Percentiles rank a stretch among this genome's conserved stretches.
These are phyloP conservation scores for Diaporthe capsici DNA, from an alignment of 2,329 filamentous ascomycete species.

Conservation along the genomic window DNA sequence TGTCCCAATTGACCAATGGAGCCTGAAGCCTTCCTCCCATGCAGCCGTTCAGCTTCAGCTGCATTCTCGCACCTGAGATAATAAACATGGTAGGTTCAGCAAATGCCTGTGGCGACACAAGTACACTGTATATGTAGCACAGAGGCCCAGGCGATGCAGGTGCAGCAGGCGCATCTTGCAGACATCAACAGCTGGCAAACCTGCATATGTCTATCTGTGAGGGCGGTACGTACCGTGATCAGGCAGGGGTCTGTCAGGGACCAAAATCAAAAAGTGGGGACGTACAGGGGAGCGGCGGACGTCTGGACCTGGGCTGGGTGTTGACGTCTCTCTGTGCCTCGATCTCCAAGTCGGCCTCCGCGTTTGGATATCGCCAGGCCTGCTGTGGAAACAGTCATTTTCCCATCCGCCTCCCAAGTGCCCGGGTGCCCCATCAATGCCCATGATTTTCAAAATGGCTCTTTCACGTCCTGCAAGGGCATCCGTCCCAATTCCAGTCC, in stretches of 20 bases:
- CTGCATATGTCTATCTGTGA: not conserved
- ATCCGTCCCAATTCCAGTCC: not conserved
- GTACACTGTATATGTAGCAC: not conserved
- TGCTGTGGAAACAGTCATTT: conserved; percentile 14
- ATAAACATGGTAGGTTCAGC: not conserved
- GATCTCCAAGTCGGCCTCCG: conserved; percentile 24
- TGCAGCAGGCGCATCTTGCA: not conserved
- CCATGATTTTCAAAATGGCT: not conserved
- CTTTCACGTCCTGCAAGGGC: not conserved
- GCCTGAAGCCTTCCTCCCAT: not conserved
- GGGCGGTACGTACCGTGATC: not conserved
- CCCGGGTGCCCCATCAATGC: not conserved
- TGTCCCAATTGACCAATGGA: not conserved
- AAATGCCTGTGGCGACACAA: too few relatives aligned
- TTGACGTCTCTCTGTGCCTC: conserved; percentile 18
- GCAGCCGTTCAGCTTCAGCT: too few relatives aligned
- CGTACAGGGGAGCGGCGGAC: not conserved
- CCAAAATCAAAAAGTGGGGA: conserved; percentile 15
- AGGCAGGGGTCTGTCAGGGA: conserved; percentile 21
- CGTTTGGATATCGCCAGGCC: conserved; percentile 29
- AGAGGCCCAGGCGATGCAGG: not conserved
- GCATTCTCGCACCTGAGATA: too few relatives aligned
- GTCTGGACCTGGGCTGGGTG: not conserved
- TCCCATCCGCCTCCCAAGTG: not conserved
- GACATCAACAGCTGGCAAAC: conserved; percentile 2